A percentile compares a stretch with the other conserved stretches of the same genome.
These are phyloP conservation scores for Tuber umbilicatum DNA, from an alignment of 495 filamentous ascomycete genomes.

Conservation along the genomic window DNA sequence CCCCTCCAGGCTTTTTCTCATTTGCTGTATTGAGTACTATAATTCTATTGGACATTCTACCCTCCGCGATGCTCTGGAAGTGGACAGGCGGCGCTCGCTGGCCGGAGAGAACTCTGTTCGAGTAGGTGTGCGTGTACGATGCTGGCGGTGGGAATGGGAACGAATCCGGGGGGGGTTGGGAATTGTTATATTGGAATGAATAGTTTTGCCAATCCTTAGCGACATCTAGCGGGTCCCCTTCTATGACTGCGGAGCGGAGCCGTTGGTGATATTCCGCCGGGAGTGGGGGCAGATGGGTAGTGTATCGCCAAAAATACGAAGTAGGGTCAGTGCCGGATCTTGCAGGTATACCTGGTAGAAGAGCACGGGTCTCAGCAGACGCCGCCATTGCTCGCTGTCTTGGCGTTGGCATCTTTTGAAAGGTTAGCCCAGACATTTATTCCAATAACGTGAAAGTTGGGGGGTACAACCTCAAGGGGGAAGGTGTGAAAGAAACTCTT, in stretches of 20 bases:
- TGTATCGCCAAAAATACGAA: slow-evolving; percentile 45
- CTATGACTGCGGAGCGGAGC: slow-evolving; percentile 51
- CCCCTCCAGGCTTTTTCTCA: slow-evolving; percentile 65
- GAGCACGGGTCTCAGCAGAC: slow-evolving; percentile 16
- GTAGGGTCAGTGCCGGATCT: slow-evolving; percentile 40
- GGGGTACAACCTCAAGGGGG: not conserved
- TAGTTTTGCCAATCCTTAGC: slow-evolving; percentile 54
- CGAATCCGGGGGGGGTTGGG: not conserved
- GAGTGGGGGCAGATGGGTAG: slow-evolving; percentile 35
- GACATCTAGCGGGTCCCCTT: slow-evolving; percentile 63
- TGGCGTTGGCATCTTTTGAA: slow-evolving; percentile 31
- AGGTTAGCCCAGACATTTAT: not conserved
- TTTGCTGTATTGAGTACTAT: slow-evolving; percentile 69
- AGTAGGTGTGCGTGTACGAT: not conserved
- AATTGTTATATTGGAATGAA: slow-evolving; percentile 9
- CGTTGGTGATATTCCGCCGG: slow-evolving; percentile 15
- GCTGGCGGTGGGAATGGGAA: slow-evolving; percentile 11
- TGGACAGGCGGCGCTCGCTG: slow-evolving; percentile 24
- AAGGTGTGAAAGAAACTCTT: not conserved
- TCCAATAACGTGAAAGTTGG: not conserved
- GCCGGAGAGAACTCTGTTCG: slow-evolving; percentile 7
- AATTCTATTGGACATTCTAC: slow-evolving; percentile 45
- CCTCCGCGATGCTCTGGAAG: slow-evolving; percentile 19
- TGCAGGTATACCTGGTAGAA: slow-evolving; percentile 19
- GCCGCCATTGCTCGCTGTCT: slow-evolving; percentile 28